These are phyloP conservation scores for Rubus idaeus DNA, from an alignment of 306 rosid species.

Conservation along the genomic window DNA sequence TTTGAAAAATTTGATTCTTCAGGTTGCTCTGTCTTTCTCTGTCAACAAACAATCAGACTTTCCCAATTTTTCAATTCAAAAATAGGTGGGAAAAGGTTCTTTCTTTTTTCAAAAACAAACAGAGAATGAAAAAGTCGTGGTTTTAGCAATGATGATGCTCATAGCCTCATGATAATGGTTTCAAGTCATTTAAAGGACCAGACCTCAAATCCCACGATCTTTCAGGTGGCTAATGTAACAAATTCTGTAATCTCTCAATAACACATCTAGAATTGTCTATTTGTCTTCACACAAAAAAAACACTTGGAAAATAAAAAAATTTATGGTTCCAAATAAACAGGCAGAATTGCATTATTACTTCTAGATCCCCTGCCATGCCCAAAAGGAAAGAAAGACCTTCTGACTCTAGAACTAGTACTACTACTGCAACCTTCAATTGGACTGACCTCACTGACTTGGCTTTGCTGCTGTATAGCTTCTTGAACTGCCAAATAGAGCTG, in stretches of 20 bases:
- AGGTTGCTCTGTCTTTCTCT: constrained; percentile 32
- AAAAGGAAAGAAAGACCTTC: constrained; percentile 80
- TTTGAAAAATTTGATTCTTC: constrained; percentile 45
- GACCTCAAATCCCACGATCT: constrained; percentile 4
- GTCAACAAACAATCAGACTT: constrained; percentile 9
- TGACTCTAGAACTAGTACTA: constrained; percentile 35
- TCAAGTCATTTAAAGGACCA: constrained; percentile 25
- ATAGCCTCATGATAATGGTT: constrained; percentile 36
- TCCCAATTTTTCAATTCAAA: constrained; percentile 21
- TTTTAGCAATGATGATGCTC: constrained; percentile 59
- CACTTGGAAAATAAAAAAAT: constrained; percentile 11
- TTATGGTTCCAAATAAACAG: constrained; percentile 61
- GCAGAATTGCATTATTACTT: constrained; percentile 49
- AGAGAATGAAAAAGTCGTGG: constrained; percentile 30
- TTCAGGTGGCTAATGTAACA: constrained; percentile 35
- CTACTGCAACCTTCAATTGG: constrained; percentile 62
- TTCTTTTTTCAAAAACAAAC: constrained; percentile 2
- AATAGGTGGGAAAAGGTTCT: constrained; percentile 30
- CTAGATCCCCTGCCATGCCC: constrained; percentile 77
- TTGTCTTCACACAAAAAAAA: constrained; percentile 21
- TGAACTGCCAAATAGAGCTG: constrained; percentile 72
- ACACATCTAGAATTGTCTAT: constrained; percentile 42
- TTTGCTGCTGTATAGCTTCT: constrained; percentile 57
- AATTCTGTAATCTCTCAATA: constrained; percentile 52
- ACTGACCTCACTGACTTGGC: constrained; percentile 36